Conservation (phyloP, 495 filamentous ascomycete species). For the Hypoxylon lienhwacheense region DNA sequence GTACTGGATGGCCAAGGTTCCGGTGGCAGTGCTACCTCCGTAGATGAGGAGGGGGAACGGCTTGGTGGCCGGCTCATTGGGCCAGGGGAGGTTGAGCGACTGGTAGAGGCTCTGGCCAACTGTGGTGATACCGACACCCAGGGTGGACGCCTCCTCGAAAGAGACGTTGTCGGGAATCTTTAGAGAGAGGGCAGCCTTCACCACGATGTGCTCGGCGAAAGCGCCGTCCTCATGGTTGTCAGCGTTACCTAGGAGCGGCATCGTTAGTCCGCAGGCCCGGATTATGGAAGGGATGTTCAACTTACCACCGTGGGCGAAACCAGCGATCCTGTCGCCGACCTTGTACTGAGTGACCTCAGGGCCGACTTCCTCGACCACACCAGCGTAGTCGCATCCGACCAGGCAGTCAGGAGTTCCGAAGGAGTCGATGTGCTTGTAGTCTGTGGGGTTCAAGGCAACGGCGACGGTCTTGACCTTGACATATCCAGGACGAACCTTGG, state of each 20-base stretch:
- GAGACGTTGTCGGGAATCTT: conserved; percentile 28
- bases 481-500: conserved; percentile 8
- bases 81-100: conserved; percentile 31
- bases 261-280: background rate
- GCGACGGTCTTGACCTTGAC: conserved; percentile 39
- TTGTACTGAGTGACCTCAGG: conserved; percentile 31
- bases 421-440: conserved; percentile 57
- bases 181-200: conserved; percentile 8
- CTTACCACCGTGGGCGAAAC: conserved; percentile 33
- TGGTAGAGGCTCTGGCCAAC: conserved; percentile 39
- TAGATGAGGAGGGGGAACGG: conserved; percentile 35
- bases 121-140: conserved; percentile 43
- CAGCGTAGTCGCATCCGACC: conserved; percentile 41
- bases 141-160: conserved; percentile 41
- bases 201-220: conserved; percentile 41
- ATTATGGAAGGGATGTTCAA: background rate
- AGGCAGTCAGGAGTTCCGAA: conserved; percentile 15
- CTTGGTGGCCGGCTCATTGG: conserved; percentile 3
- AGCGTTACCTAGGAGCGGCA: background rate
- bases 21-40: conserved; percentile 7
- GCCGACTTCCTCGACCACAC: conserved; percentile 40
- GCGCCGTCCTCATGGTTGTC: conserved; percentile 34
- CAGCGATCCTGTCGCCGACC: conserved; percentile 41
- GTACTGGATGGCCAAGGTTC: conserved; percentile 2
- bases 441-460: conserved; percentile 55